Evolutionary conservation across 352 stramenopile species (phyloP), one percentile per base, ranked within the genome.

Genomic region (Phytophthora ramorum): DNA sequence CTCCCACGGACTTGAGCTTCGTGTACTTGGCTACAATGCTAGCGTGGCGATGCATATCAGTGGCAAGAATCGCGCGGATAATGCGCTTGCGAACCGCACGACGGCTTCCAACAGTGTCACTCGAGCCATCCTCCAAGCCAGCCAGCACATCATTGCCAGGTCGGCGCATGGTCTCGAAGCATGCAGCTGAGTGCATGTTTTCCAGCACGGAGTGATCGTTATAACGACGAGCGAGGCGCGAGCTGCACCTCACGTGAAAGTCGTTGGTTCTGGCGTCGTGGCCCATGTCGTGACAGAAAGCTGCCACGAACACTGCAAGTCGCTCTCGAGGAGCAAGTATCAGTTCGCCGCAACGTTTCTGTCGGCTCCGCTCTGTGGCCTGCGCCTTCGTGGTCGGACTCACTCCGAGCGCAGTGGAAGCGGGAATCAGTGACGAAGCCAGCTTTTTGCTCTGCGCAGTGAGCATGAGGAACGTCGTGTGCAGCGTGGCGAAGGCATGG

Each of bases 151-250:
- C 85, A 55, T 90, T 68, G 0, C 87, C 83, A 0, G 83, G 83
- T 6, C 69, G 72, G 45, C 85, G 68, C 76, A 97, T 87, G 22
- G 85, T 91, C 53, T 93, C 82, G 40, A 93, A 95, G 61, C 87
- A 93, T 8, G 83, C 78, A 4, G 84, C 85, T 0, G 88, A 79
- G 52, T 96, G 89, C 78, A 96, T 92, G 61, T 96, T 97, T 69
- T 97, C 90, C 9, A 97, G 75, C 22, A 97, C 90, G 0, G 83
- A 93, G 49, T 90, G 77, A 68, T 97, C 87, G 61, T 96, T 96
- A 72, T 97, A 97, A 12, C 89, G 75, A 75, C 93, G 81, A 40
- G 90, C 90, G 43, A 95, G 76, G 24, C 76, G 79, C 37, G 86
- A 93, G 50, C 75, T 78, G 47, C 81, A 79, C 8, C 89, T 76